Evolutionary conservation across 2,329 filamentous ascomycete species (phyloP).

Genomic region (Neocucurbitaria cava): DNA sequence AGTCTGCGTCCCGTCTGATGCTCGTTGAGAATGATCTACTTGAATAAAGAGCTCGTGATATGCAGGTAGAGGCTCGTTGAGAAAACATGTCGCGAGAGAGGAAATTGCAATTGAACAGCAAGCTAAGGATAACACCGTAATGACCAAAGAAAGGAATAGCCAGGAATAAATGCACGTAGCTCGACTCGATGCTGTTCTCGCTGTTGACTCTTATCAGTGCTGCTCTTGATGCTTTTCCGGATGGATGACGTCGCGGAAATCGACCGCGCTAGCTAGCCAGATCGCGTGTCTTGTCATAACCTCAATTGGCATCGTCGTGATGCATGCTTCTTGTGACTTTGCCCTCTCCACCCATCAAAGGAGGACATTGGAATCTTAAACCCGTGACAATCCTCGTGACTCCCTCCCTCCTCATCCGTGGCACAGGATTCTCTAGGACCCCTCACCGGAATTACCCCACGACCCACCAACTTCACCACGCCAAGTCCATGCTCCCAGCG

Average conservation of each 20-base stretch:
- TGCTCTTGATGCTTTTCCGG: constrained; percentile 8
- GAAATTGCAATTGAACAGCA: not conserved
- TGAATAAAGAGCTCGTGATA: not conserved
- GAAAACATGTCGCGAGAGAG: constrained; percentile 14
- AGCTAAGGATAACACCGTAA: not conserved
- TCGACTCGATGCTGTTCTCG: not conserved
- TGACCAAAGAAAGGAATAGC: not conserved
- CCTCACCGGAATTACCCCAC: not conserved
- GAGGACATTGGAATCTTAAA: not conserved
- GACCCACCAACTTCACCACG: not conserved
- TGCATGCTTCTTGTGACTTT: not conserved
- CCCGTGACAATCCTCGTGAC: not conserved
- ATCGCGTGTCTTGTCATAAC: not conserved
- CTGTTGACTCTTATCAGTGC: constrained; percentile 2
- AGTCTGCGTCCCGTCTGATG: constrained; percentile 57
- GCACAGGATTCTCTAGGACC: constrained; percentile 3
- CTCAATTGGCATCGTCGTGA: not conserved
- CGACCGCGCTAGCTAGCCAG: constrained; percentile 2
- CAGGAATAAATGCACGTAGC: not conserved
- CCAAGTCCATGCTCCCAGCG: constrained; percentile 5
- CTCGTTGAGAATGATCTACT: constrained; percentile 36
- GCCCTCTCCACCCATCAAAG: not conserved
- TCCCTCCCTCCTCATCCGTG: not conserved
- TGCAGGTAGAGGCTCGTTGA: constrained; percentile 9
- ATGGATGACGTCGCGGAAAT: constrained; percentile 13